phyloP scores from a whole-genome alignment of 345 rosid species.

The Aegle marmelos region DNA sequence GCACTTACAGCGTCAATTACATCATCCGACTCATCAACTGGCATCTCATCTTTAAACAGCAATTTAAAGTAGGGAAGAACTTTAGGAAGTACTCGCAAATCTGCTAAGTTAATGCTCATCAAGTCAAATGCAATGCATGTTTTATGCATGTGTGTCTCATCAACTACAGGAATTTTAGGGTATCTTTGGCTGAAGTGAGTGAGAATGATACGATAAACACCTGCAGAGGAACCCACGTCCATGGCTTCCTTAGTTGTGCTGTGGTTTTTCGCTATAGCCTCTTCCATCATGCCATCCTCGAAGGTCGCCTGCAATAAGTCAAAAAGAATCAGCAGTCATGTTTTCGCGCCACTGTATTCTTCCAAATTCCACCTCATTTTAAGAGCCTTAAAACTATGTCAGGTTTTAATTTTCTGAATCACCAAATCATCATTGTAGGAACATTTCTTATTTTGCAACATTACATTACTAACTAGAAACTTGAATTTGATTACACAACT shows the following conservation, averaged over 20 bases:
- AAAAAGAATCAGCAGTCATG: background rate
- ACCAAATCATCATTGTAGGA: background rate
- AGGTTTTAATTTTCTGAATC: background rate
- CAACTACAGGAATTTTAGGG: slow-evolving; percentile 84
- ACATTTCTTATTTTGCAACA: background rate
- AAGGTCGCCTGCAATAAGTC: slow-evolving; percentile 69
- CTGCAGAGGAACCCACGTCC: slow-evolving; percentile 59
- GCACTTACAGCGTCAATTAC: slow-evolving; percentile 29
- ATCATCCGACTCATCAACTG: slow-evolving; percentile 61
- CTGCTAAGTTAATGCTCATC: slow-evolving; percentile 93
- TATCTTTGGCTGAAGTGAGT: slow-evolving; percentile 99
- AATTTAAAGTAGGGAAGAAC: slow-evolving; percentile 79
- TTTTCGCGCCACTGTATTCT: background rate
- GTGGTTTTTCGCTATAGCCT: slow-evolving; percentile 87
- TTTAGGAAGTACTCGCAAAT: slow-evolving; percentile 70
- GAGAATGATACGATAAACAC: slow-evolving; percentile 72
- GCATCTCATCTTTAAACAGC: slow-evolving; percentile 69
- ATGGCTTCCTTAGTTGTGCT: slow-evolving; percentile 96
- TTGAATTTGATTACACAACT: slow-evolving; percentile 3
- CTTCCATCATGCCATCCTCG: slow-evolving; percentile 85
- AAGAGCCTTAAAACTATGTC: background rate
- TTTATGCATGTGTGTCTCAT: slow-evolving; percentile 74
- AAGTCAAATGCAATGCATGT: slow-evolving; percentile 89
- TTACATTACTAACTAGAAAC: background rate
- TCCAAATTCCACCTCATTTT: background rate